Evolutionary conservation across 192 early-diverging fungal genomes (phyloP).

Genomic region (Spinellus fusiger): DNA sequence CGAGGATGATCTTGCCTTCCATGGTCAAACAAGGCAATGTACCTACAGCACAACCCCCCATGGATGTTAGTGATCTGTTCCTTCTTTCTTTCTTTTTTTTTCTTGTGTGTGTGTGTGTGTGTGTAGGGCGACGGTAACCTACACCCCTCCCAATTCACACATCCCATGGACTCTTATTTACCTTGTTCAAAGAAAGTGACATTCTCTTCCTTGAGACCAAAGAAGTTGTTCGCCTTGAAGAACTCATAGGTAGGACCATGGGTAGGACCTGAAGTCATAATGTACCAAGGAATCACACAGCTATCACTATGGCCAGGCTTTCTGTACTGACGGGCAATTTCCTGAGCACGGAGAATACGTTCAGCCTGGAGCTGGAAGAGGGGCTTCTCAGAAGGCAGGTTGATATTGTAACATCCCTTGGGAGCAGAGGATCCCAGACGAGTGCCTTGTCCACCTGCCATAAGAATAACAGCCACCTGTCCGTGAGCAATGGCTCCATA

Average conservation of each 20-base stretch:
- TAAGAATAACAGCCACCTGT: constrained; percentile 85
- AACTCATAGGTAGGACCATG: constrained; percentile 66
- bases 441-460: constrained; percentile 86
- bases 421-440: constrained; percentile 70
- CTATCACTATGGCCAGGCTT: not conserved
- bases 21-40: constrained; percentile 86
- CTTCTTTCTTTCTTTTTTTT: not conserved
- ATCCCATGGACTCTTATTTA: constrained; percentile 22
- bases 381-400: constrained; percentile 78
- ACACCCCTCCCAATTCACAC: no score
- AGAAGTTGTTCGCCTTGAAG: constrained; percentile 80
- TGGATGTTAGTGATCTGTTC: no score
- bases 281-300: constrained; percentile 86
- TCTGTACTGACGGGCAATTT: constrained; percentile 36
- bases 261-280: constrained; percentile 98
- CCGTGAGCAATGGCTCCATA: constrained; percentile 67
- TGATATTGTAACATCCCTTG: constrained; percentile 91
- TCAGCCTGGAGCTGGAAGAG: constrained; percentile 91
- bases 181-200: constrained; percentile 97
- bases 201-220: constrained; percentile 81
- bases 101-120: no score
- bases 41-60: constrained; percentile 1
- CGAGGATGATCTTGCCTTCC: constrained; percentile 94
- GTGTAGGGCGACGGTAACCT: no score
- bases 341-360: constrained; percentile 78